These are phyloP conservation scores for Rhizopus delemar DNA, from an alignment of 371 early-diverging fungal species.

Conservation along the genomic window DNA sequence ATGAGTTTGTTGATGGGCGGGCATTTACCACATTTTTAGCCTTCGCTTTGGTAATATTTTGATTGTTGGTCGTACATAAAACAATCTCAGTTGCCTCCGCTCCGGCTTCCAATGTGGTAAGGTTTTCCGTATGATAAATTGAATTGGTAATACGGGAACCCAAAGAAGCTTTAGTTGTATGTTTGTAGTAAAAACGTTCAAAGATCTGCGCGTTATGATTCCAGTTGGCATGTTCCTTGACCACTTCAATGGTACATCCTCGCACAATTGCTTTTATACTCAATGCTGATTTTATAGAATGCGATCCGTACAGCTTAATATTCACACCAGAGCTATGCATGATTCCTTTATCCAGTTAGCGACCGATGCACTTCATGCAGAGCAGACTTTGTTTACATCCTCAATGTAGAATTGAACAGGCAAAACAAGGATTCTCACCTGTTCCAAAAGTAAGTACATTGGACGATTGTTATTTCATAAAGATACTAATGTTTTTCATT, in stretches of 20 bases:
- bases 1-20: background rate
- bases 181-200: background rate
- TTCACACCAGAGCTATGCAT: conserved; percentile 1
- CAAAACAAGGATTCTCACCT: too few species aligned
- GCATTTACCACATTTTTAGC: conserved; percentile 4
- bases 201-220: background rate
- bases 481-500: too few species aligned
- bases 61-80: conserved; percentile 9
- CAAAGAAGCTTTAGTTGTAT: background rate
- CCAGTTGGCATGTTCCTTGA: conserved; percentile 12
- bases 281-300: background rate
- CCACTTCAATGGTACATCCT: background rate
- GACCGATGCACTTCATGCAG: background rate
- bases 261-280: conserved; percentile 5
- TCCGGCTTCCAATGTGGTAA: conserved; percentile 10
- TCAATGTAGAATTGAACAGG: background rate
- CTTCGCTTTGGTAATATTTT: conserved; percentile 10
- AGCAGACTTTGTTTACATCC: background rate
- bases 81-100: conserved; percentile 6
- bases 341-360: background rate
- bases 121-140: conserved; percentile 11
- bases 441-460: too few species aligned
- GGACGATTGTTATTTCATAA: too few species aligned
- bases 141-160: conserved; percentile 3
- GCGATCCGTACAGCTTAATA: background rate